Percentiles rank a stretch among this genome's conserved stretches.
Conservation (phyloP, 176 grass and related monocot species). For the Tillandsia leiboldiana region DNA sequence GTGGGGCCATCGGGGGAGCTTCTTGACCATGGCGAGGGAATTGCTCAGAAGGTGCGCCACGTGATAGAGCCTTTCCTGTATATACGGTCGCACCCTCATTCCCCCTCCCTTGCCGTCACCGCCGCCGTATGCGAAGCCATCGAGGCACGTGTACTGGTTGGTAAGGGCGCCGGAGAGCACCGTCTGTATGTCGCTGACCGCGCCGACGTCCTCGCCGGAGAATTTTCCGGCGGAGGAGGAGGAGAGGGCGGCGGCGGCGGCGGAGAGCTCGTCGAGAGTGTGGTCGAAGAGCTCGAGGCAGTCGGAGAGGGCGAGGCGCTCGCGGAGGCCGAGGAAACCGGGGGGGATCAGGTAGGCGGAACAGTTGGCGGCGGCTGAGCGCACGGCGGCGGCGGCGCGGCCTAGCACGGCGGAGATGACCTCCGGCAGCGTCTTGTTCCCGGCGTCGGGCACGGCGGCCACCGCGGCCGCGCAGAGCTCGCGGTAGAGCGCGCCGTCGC, state of each 20-base stretch:
- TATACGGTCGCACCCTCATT: constrained; percentile 49
- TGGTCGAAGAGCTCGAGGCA: constrained; percentile 66
- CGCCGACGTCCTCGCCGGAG: background rate
- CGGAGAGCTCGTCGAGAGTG: constrained; percentile 41
- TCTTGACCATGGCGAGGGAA: constrained; percentile 75
- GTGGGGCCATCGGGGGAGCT: constrained; percentile 25
- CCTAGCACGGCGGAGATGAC: constrained; percentile 45
- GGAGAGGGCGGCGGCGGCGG: constrained; percentile 32
- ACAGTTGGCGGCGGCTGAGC: constrained; percentile 42
- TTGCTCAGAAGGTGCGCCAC: constrained; percentile 65
- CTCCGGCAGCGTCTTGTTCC: constrained; percentile 26
- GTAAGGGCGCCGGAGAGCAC: constrained; percentile 78
- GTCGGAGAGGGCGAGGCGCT: constrained; percentile 55
- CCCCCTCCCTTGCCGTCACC: constrained; percentile 5
- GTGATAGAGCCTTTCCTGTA: constrained; percentile 85
- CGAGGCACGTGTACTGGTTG: constrained; percentile 91
- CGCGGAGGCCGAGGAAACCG: constrained; percentile 26
- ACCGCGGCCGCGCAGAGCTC: constrained; percentile 70
- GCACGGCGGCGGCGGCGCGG: constrained; percentile 50
- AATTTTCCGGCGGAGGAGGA: background rate
- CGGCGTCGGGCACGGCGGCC: constrained; percentile 19
- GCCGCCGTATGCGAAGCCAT: constrained; percentile 45
- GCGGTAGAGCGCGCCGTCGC: constrained; percentile 60
- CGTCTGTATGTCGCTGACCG: constrained; percentile 44
- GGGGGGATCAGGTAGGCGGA: constrained; percentile 42